Conservation (phyloP, 176 grass and related monocot species). For the Dendrocalamus sinicus region DNA sequence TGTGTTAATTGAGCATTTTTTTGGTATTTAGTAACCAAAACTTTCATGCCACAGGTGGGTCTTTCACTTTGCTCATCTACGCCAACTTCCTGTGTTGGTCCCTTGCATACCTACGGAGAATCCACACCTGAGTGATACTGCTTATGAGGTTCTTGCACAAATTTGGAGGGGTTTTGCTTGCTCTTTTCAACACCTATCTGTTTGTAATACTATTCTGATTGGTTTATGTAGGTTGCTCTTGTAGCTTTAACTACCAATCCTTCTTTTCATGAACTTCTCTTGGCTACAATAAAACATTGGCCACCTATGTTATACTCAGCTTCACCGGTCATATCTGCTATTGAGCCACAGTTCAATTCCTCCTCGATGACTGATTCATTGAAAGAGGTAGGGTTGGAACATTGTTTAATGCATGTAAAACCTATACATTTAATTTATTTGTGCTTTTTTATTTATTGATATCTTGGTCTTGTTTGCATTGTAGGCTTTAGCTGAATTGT, state of each 20-base stretch:
- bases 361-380: conserved; percentile 77
- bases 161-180: background rate
- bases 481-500: conserved; percentile 91
- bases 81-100: conserved; percentile 94
- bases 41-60: conserved; percentile 75
- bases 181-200: conserved; percentile 25
- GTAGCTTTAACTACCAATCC: conserved; percentile 86
- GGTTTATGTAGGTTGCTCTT: conserved; percentile 80
- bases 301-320: conserved; percentile 75
- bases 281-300: conserved; percentile 85
- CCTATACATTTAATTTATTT: conserved; percentile 35
- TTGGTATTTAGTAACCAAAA: conserved; percentile 35
- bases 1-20: conserved; percentile 10
- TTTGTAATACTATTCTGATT: conserved; percentile 53
- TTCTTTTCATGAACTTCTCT: conserved; percentile 84
- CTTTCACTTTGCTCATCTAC: conserved; percentile 96
- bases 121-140: conserved; percentile 89
- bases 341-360: conserved; percentile 79
- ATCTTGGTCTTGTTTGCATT: conserved; percentile 39
- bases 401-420: conserved; percentile 29
- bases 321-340: conserved; percentile 88
- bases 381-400: conserved; percentile 67
- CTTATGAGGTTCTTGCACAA: conserved; percentile 75
- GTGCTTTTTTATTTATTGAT: conserved; percentile 31
- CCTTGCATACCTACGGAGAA: conserved; percentile 96